Evolutionary conservation across 306 rosid species (phyloP), one percentile per base, ranked within the genome.

Genomic region (Sphenostylis stenocarpa): DNA sequence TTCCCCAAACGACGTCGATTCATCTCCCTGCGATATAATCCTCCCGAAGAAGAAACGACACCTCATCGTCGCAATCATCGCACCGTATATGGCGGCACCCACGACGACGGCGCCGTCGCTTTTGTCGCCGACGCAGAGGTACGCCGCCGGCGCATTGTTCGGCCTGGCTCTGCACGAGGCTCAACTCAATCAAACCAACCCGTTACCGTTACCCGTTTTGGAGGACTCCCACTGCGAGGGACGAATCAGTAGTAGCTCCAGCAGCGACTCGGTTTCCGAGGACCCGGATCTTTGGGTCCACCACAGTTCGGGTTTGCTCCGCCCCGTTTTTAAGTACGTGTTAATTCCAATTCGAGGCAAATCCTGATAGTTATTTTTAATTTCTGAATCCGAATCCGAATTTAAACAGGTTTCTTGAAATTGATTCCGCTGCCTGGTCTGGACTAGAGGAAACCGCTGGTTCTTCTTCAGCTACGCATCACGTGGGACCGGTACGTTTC

Each of bases 381-480:
- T 61, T 10, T 12, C 41, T 67, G 83, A 47, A 47, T 17, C 17
- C 33, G 14, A 41, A 41, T 49, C 33, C 29, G 41, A 31, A 36
- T 47, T 34, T 44, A 31, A 34, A 47, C 80, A 94, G 98, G 86
- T 87, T 88, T 83, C 84, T 91, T 34, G 90, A 84, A 70, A 91
- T 94, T 76, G 91, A 89, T 70, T 77, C 94, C 34, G 74, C 68
- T 11, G 96, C 98, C 21, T 94, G 98, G 97, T 56, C 87, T 60
- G 98, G 94, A 29, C 87, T 94, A 63, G 93, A 88, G 83, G 96
- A 94, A 89, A 91, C 96, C 6, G 89, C 97, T 58, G 97, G 93
- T 33, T 71, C 88, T 63, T 24, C 91, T 76, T 51, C 84, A 19
- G 89, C 94, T 77, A 72, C 78, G 31, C 86, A 78, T 86, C 97